Percentiles rank a stretch among this genome's conserved stretches.
These are phyloP conservation scores for Fusarium chuoi DNA, from an alignment of 2,329 filamentous ascomycete genomes.

Conservation along the genomic window DNA sequence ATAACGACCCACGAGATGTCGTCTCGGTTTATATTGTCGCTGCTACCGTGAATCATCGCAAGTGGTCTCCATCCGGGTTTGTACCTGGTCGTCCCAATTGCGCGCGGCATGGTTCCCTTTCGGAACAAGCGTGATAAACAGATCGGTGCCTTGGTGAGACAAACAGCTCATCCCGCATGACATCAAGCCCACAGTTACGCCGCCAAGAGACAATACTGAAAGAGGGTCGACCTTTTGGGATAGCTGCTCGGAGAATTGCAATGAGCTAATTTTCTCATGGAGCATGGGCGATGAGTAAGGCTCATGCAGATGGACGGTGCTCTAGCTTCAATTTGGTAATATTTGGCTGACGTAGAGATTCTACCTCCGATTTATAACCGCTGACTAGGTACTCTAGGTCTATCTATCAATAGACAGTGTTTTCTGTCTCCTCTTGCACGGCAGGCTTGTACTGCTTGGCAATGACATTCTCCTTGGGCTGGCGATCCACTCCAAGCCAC, in stretches of 20 bases:
- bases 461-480: constrained; percentile 30
- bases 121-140: neutral
- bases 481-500: constrained; percentile 47
- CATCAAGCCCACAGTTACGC: neutral
- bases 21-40: fast-evolving
- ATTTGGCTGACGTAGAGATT: neutral
- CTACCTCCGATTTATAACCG: neutral
- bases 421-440: neutral
- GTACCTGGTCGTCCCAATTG: neutral
- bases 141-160: neutral
- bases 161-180: neutral
- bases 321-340: neutral
- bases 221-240: fast-evolving
- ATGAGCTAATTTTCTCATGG: neutral
- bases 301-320: neutral
- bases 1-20: fast-evolving
- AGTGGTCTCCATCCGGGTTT: neutral
- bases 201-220: neutral
- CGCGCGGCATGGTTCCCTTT: neutral
- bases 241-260: neutral
- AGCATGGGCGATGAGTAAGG: neutral
- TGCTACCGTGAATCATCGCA: fast-evolving
- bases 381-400: neutral
- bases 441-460: constrained; percentile 12
- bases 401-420: neutral